A percentile compares a stretch with the other conserved stretches of the same genome.
These are phyloP conservation scores for Diaporthe batatas DNA, from an alignment of 2,329 filamentous ascomycete species.

Conservation along the genomic window DNA sequence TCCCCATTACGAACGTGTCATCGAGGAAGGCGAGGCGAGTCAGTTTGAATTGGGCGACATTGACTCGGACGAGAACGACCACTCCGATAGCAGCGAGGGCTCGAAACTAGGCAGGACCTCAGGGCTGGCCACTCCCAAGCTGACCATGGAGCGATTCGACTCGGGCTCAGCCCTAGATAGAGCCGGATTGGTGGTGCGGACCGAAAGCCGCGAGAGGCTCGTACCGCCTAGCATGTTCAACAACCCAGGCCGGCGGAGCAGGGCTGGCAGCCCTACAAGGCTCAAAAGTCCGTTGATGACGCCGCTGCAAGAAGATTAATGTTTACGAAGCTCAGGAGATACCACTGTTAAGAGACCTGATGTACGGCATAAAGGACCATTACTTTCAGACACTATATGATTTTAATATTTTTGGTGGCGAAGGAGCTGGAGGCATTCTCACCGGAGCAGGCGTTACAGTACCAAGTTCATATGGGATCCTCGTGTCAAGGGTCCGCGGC, in stretches of 20 bases:
- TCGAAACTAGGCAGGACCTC: constrained; percentile 71
- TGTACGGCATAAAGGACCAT: constrained; percentile 36
- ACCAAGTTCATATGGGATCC: background rate
- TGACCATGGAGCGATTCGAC: constrained; percentile 66
- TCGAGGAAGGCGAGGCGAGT: constrained; percentile 81
- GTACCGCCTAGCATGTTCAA: constrained; percentile 66
- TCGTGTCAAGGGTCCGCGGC: background rate
- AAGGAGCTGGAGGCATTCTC: constrained; percentile 12
- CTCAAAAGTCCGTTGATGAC: constrained; percentile 70
- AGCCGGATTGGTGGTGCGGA: constrained; percentile 82
- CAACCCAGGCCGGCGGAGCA: constrained; percentile 65
- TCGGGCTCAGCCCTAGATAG: constrained; percentile 68
- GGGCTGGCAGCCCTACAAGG: constrained; percentile 69
- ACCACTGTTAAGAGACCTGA: constrained; percentile 35
- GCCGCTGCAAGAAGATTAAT: constrained; percentile 57
- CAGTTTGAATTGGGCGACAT: constrained; percentile 84
- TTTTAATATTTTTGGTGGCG: constrained; percentile 30
- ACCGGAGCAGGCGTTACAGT: constrained; percentile 17
- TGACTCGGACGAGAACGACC: constrained; percentile 74
- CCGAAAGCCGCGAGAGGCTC: constrained; percentile 87
- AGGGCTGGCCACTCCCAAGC: constrained; percentile 76
- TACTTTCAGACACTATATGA: constrained; percentile 36
- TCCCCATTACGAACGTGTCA: constrained; percentile 81
- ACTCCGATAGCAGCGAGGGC: constrained; percentile 72
- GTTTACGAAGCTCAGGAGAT: constrained; percentile 32